phyloP scores from a whole-genome alignment of 23 red algal genomes.

The Gracilaria vermiculophylla region DNA sequence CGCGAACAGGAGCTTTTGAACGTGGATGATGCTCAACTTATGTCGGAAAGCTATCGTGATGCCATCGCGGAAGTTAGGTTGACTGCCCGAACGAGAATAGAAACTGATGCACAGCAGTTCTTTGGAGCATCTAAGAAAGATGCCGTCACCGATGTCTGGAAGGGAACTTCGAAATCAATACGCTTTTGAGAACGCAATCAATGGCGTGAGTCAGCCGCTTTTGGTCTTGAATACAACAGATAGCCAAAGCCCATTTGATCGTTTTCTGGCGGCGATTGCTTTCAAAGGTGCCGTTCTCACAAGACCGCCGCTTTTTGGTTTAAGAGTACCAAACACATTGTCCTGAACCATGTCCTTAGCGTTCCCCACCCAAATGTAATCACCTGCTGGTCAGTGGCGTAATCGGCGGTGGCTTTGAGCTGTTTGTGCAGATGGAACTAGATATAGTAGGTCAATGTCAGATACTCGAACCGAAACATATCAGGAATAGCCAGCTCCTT shows the following conservation, averaged over 20 bases:
- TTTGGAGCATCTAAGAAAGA: slow-evolving; percentile 6
- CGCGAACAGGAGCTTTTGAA: slow-evolving; percentile 90
- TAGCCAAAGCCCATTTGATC: slow-evolving; percentile 95
- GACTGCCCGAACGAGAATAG: slow-evolving; percentile 4
- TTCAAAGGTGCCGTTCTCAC: slow-evolving; percentile 97
- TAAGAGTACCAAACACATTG: slow-evolving; percentile 76
- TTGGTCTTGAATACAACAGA: slow-evolving; percentile 93
- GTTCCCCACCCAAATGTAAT: slow-evolving; percentile 95
- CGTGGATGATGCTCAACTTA: slow-evolving; percentile 84
- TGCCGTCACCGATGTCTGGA: slow-evolving; percentile 21
- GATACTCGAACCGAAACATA: no score
- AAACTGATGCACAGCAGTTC: neutral
- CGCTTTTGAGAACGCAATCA: slow-evolving; percentile 22
- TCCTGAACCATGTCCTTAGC: slow-evolving; percentile 89
- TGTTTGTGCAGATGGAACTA: no score
- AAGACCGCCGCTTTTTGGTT: slow-evolving; percentile 96
- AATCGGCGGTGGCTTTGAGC: no score
- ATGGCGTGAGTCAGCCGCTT: slow-evolving; percentile 34
- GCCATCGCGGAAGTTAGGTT: slow-evolving; percentile 45
- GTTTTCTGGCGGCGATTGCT: slow-evolving; percentile 88
- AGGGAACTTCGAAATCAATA: slow-evolving; percentile 93
- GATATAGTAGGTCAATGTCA: no score
- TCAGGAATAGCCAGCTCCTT: no score
- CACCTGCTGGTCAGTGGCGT: no score
- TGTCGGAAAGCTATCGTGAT: slow-evolving; percentile 56